phyloP scores from a whole-genome alignment of 495 filamentous ascomycete species.

The Podospora pseudopauciseta region DNA sequence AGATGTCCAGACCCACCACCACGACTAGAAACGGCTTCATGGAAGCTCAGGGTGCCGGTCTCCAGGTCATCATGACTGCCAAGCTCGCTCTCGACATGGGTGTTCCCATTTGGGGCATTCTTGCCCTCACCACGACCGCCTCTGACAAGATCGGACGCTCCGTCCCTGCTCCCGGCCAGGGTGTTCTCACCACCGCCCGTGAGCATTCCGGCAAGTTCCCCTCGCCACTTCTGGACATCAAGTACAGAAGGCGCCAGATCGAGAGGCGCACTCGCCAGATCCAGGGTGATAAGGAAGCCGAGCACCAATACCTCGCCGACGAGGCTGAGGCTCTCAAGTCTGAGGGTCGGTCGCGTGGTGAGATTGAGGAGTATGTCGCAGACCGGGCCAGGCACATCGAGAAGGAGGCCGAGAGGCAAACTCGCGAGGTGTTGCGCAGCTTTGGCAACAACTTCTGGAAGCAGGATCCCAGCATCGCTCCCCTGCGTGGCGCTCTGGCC shows the following conservation, averaged over 20 bases:
- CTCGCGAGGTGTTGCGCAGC: constrained; percentile 84
- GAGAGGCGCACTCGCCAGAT: constrained; percentile 88
- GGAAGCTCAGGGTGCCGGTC: constrained; percentile 98
- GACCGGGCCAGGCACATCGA: constrained; percentile 84
- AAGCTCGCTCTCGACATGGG: constrained; percentile 97
- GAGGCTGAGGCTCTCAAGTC: constrained; percentile 89
- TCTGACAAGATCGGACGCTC: constrained; percentile 99
- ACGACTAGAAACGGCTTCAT: constrained; percentile 98
- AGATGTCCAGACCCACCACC: constrained; percentile 97
- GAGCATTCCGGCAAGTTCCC: constrained; percentile 89
- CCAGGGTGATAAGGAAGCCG: constrained; percentile 91
- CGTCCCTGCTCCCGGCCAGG: constrained; percentile 92
- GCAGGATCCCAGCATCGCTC: constrained; percentile 86
- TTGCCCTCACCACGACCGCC: constrained; percentile 93
- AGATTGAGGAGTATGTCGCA: constrained; percentile 72
- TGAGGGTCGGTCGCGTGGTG: constrained; percentile 66
- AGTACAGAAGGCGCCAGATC: constrained; percentile 92
- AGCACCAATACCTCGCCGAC: constrained; percentile 87
- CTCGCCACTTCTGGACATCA: constrained; percentile 91
- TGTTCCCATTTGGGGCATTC: constrained; percentile 92
- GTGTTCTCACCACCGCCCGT: constrained; percentile 94
- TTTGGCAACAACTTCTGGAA: constrained; percentile 99
- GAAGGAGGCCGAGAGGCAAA: constrained; percentile 82
- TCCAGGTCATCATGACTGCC: constrained; percentile 98
- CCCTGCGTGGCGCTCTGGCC: constrained; percentile 87